Percentiles rank a stretch among this genome's conserved stretches.
These are phyloP conservation scores for Brassica balearica DNA, from an alignment of 441 rosid species.

Conservation along the genomic window DNA sequence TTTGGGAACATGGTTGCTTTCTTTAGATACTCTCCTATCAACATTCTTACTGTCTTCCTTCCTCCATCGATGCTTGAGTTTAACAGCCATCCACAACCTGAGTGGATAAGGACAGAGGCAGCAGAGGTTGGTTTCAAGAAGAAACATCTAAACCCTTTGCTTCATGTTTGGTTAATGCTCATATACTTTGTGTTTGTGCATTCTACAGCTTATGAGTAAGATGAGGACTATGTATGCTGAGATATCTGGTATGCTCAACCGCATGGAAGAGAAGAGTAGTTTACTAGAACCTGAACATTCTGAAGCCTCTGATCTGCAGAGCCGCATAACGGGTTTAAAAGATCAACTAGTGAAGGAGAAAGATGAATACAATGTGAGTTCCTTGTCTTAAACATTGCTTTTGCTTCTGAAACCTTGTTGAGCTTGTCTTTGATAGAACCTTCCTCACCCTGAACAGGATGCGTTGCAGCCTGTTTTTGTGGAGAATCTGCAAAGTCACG, in stretches of 20 bases:
- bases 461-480: conserved; percentile 55
- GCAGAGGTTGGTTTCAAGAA: conserved; percentile 54
- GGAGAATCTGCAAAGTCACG: conserved; percentile 52
- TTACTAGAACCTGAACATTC: conserved; percentile 54
- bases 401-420: conserved; percentile 23
- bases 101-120: conserved; percentile 83
- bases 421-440: conserved; percentile 16
- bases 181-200: conserved; percentile 23
- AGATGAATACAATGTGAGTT: conserved; percentile 68
- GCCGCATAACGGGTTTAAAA: conserved; percentile 64
- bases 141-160: too few relatives aligned
- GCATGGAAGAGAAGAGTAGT: conserved; percentile 63
- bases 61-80: conserved; percentile 85
- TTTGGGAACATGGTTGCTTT: conserved; percentile 96
- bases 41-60: conserved; percentile 75
- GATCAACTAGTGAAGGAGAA: conserved; percentile 73
- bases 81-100: conserved; percentile 60
- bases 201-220: conserved; percentile 67
- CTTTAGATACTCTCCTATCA: conserved; percentile 92
- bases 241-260: conserved; percentile 64
- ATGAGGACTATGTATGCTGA: conserved; percentile 68
- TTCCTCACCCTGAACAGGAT: conserved; percentile 52
- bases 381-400: not conserved
- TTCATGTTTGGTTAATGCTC: conserved; percentile 3
- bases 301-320: conserved; percentile 54